Base-by-base conservation (phyloP, 139 green algal species). In the Asterochloris erici region DNA sequence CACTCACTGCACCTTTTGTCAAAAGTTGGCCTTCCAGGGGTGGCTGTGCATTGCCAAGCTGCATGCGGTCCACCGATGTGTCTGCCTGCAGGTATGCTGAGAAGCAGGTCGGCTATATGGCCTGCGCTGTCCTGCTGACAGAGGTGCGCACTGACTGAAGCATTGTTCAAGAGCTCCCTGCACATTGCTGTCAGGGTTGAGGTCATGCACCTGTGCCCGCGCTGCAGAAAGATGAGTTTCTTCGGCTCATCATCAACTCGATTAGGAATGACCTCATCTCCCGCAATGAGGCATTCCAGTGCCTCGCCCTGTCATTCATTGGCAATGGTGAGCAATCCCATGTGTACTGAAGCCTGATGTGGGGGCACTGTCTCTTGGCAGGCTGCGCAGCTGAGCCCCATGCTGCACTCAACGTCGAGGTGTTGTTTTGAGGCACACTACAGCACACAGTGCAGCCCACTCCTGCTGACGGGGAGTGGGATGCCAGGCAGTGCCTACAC, bases 61-160 rank as follows among this genome's bases (percentile, higher is more conserved):
- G 74, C 14, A 23, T 21, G n/a, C 27, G 2, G 16, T 64, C 14
- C 54, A 26, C 28, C 81, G 63, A 60, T 77, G 10, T 81, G 21
- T 66, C 29, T 47, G 24, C 14, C 38, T 80, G 80, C 86, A 95
- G 92, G 75, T 98, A 98, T 87, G 92, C 93, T n/a, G 96, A 99
- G 80, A 99, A 99, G 74, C 97, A 99, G 86, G 97, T 99, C 17
- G 95, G 96, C 4, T 98, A 99, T 89, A 95, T 97, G 85, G 94
- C 92, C 10, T 97, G 94, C 73, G 92, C 90, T 0, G 87, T 98
- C 0, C 91, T 99, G 19, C 83, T 99, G 24, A 96, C 94, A 71
- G 96, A 99, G 92, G 93, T 97, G 16, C n/a, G 76, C 76, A 81
- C 17, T 9, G 1, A 23, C 21, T 71, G 38, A 70, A 11, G 23